A percentile compares a stretch with the other conserved stretches of the same genome.
These are phyloP conservation scores for Penicillium sp. DNA, from an alignment of 2,329 filamentous ascomycete genomes.

Conservation along the genomic window DNA sequence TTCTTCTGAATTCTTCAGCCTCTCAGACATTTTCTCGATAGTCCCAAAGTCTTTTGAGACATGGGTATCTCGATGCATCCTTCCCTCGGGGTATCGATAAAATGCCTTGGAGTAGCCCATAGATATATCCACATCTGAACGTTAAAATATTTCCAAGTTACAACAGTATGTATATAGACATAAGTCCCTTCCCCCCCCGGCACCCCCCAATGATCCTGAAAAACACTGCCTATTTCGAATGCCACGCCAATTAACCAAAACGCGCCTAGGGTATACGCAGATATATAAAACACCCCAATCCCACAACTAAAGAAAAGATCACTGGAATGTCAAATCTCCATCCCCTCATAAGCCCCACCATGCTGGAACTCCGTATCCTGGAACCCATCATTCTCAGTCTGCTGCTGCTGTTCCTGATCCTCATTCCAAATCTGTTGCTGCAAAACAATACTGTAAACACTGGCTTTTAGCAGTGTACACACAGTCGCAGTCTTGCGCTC, in stretches of 20 bases:
- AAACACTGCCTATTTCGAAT: neutral
- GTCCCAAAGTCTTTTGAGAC: no score
- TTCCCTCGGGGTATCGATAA: no score
- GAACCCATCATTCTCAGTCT: conserved; percentile 22
- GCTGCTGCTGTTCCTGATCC: conserved; percentile 34
- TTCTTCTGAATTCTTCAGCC: no score
- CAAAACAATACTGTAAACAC: conserved; percentile 96
- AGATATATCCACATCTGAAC: no score
- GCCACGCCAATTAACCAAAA: conserved; percentile 7
- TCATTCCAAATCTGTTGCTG: conserved; percentile 90
- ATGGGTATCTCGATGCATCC: no score
- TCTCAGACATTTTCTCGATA: no score
- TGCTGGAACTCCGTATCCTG: conserved; percentile 20
- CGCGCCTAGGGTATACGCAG: conserved; percentile 19
- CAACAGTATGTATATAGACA: neutral
- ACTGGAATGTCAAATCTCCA: conserved; percentile 29
- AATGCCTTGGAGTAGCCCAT: no score
- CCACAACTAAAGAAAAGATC: conserved; percentile 7
- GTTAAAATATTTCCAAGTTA: no score
- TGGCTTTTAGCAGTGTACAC: conserved; percentile 94
- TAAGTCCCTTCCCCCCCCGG: no score
- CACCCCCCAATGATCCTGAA: neutral
- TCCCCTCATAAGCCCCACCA: conserved; percentile 19
- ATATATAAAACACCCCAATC: conserved; percentile 9
- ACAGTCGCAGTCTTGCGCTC: conserved; percentile 94